These are phyloP conservation scores for Xerocomus spinulosus DNA, from an alignment of 768 basidiomycete genomes.

Conservation along the genomic window DNA sequence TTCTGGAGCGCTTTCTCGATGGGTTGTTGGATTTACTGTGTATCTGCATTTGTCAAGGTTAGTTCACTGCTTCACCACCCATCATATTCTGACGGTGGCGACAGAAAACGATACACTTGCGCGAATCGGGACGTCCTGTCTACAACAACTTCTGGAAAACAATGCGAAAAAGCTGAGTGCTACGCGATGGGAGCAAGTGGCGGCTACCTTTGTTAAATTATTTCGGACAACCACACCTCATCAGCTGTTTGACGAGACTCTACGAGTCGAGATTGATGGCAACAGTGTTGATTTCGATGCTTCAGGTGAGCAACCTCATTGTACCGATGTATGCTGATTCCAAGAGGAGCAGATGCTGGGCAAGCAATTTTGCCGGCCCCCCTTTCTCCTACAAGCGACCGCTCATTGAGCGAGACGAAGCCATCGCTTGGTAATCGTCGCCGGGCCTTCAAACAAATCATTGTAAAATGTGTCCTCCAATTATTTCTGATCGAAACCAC, in stretches of 20 bases:
- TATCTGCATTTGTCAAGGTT: conserved; percentile 98
- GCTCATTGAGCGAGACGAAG: conserved; percentile 42
- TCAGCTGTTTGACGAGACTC: conserved; percentile 89
- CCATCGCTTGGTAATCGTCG: conserved; percentile 68
- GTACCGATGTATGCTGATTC: conserved; percentile 8
- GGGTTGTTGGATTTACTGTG: conserved; percentile 90
- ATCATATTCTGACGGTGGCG: conserved; percentile 4
- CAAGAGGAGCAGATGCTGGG: conserved; percentile 45
- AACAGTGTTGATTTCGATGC: conserved; percentile 52
- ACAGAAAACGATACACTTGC: conserved; percentile 97
- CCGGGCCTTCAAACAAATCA: conserved; percentile 94
- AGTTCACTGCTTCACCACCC: not conserved
- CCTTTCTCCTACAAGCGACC: conserved; percentile 69
- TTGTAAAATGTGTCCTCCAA: conserved; percentile 98
- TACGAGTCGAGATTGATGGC: conserved; percentile 80
- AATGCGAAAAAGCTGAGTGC: conserved; percentile 85
- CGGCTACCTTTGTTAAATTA: conserved; percentile 90
- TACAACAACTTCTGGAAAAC: conserved; percentile 92
- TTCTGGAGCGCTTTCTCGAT: conserved; percentile 84
- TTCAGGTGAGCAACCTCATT: conserved; percentile 23
- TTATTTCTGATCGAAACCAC: conserved; percentile 95
- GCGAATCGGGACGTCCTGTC: conserved; percentile 94
- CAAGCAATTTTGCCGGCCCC: conserved; percentile 82
- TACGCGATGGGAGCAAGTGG: conserved; percentile 85
- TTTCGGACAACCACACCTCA: conserved; percentile 97